These are phyloP conservation scores for Aquanectria penicillioides DNA, from an alignment of 2,329 filamentous ascomycete genomes.

Conservation along the genomic window DNA sequence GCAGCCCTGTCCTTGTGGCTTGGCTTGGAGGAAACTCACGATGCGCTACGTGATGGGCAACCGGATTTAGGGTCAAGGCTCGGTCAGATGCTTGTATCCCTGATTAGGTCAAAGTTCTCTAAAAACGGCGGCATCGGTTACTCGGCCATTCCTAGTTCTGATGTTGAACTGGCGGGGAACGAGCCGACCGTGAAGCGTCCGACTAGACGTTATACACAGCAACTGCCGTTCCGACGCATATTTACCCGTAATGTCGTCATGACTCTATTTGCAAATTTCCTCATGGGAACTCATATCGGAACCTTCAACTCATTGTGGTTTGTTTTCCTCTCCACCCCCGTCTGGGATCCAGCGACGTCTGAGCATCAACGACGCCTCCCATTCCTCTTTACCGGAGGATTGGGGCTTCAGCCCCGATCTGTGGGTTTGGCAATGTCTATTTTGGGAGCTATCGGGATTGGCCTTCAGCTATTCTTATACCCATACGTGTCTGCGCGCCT, in stretches of 20 bases:
- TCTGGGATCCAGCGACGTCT: slow-evolving; percentile 56
- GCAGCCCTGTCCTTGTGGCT: slow-evolving; percentile 59
- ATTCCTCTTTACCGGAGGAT: slow-evolving; percentile 76
- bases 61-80: slow-evolving; percentile 56
- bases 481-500: slow-evolving; percentile 26
- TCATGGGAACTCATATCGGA: slow-evolving; percentile 77
- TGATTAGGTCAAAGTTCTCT: slow-evolving; percentile 40
- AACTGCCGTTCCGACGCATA: slow-evolving; percentile 63
- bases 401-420: slow-evolving; percentile 75
- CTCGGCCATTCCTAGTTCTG: slow-evolving; percentile 32
- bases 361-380: slow-evolving; percentile 53
- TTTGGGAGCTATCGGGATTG: slow-evolving; percentile 79
- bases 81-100: slow-evolving; percentile 46
- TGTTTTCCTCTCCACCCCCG: slow-evolving; percentile 79
- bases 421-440: slow-evolving; percentile 84
- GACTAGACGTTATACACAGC: slow-evolving; percentile 53
- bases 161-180: slow-evolving; percentile 33
- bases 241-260: slow-evolving; percentile 65
- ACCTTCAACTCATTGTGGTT: slow-evolving; percentile 82
- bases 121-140: slow-evolving; percentile 30
- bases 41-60: slow-evolving; percentile 50
- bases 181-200: slow-evolving; percentile 13
- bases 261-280: slow-evolving; percentile 71
- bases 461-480: slow-evolving; percentile 54
- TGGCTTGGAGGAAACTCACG: slow-evolving; percentile 64